Evolutionary conservation across 768 basidiomycete species (phyloP).

Genomic region (Kockovaella imperatae): DNA sequence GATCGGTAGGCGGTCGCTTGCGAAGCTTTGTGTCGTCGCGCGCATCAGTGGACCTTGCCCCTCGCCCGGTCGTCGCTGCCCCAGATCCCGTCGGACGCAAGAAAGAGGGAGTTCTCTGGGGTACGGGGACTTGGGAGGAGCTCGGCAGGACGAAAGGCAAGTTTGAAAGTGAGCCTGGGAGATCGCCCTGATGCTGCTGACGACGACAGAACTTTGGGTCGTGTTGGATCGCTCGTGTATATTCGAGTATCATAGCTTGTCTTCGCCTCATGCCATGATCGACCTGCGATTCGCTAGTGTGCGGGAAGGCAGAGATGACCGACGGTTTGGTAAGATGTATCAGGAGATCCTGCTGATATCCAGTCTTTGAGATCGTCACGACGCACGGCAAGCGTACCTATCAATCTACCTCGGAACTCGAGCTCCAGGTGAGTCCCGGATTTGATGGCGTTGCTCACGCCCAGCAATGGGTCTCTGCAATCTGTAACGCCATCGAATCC

Average conservation of each 20-base stretch:
- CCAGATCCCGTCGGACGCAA: constrained; percentile 27
- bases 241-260: constrained; percentile 29
- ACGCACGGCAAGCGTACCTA: constrained; percentile 39
- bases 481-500: constrained; percentile 44
- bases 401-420: constrained; percentile 39
- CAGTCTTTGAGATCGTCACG: constrained; percentile 44
- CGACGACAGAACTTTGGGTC: constrained; percentile 38
- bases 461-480: constrained; percentile 43
- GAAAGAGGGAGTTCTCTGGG: constrained; percentile 44
- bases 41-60: constrained; percentile 12
- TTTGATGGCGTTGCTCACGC: constrained; percentile 7
- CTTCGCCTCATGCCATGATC: constrained; percentile 26
- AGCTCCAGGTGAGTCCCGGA: constrained; percentile 43
- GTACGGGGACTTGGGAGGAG: constrained; percentile 40
- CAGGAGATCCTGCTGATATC: not conserved
- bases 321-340: constrained; percentile 34
- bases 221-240: constrained; percentile 41
- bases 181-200: not conserved
- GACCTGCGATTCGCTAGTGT: constrained; percentile 44
- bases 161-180: constrained; percentile 39
- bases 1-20: constrained; percentile 31
- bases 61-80: constrained; percentile 2
- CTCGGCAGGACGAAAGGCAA: constrained; percentile 31
- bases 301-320: constrained; percentile 40
- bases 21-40: constrained; percentile 22